Conservation (phyloP, 805 yeast species). For the Pichia rugopelliculosa region DNA sequence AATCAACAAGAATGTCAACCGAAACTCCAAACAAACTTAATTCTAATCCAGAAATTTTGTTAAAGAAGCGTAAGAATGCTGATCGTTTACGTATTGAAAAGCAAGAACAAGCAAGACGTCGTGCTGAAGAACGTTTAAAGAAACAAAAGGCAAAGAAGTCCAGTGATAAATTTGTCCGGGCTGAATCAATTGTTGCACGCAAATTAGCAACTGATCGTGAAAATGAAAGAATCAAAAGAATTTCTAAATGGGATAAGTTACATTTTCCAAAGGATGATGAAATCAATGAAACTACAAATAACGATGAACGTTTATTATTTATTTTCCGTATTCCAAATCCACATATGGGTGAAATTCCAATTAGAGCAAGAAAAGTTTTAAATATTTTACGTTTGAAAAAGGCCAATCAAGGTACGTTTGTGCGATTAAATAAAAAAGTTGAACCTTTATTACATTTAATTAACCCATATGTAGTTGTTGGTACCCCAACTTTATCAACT, state of each 20-base stretch:
- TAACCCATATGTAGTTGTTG: conserved; percentile 67
- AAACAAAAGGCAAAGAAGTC: conserved; percentile 35
- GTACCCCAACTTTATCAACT: conserved; percentile 65
- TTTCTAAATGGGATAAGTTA: conserved; percentile 43
- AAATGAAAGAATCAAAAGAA: conserved; percentile 56
- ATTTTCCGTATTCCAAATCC: conserved; percentile 64
- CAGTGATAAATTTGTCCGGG: conserved; percentile 56
- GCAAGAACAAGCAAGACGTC: conserved; percentile 55
- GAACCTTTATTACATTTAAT: conserved; percentile 58
- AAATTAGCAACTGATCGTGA: conserved; percentile 62
- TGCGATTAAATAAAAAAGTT: conserved; percentile 53
- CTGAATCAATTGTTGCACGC: conserved; percentile 65
- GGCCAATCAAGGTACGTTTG: conserved; percentile 63
- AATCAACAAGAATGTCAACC: neutral
- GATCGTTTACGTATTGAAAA: conserved; percentile 67
- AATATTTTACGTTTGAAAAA: conserved; percentile 52
- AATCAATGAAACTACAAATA: conserved; percentile 24
- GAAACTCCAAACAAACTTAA: conserved; percentile 23
- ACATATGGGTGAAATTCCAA: conserved; percentile 56
- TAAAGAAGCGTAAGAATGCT: conserved; percentile 72
- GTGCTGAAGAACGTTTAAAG: conserved; percentile 38
- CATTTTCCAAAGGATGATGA: conserved; percentile 17
- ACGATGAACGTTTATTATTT: conserved; percentile 45
- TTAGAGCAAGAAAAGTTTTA: conserved; percentile 53
- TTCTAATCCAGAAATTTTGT: conserved; percentile 68